Evolutionary conservation across 1,284 basidiomycete genomes (phyloP), one percentile per base, ranked within the genome.

Genomic region (Moesziomyces sp.): DNA sequence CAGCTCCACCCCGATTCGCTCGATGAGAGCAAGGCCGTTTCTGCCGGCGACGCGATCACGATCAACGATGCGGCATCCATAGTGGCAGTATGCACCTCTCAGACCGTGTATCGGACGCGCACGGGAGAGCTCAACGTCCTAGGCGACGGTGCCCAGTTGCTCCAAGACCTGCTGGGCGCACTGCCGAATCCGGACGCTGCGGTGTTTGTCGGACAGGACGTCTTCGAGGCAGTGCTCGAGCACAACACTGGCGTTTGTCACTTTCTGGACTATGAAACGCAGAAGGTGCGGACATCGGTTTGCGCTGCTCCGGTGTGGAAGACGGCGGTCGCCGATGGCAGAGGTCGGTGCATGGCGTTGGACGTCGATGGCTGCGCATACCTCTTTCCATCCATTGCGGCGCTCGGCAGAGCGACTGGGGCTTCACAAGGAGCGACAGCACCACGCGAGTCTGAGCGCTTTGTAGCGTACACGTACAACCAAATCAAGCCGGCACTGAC

Each of bases 151-250:
- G 9, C 48, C 0, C 8, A 14, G 1, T 44, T 63, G 0, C 26
- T 69, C 6, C 44, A 51, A 11, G 9, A 51, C 14, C 30, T 42
- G 11, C 40, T 56, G 13, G 7, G 18, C 16, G 14, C 14, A 16
- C 14, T 40, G 3, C 5, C 16, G 38, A 18, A 6, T 18, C 14
- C 38, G 16, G 7, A n/a, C 38, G 38, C 14, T 18, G 13, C 16
- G 9, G 30, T 44, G 5, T 56, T 69, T 24, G 66, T 62, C 9
- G 59, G 59, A 5, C 42, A 47, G 3, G 66, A 69, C 24, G 38
- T 63, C 3, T 38, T 69, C 14, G 48, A 59, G 38, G 52, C 40
- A 5, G 34, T 59, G 5, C 16, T 69, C 18, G 56, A 69, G 9
- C 26, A 24, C 13, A 16, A 11, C 9, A 9, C 21, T 3, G 8